phyloP scores from a whole-genome alignment of 371 early-diverging fungal species.

The Mortierella sp. region DNA sequence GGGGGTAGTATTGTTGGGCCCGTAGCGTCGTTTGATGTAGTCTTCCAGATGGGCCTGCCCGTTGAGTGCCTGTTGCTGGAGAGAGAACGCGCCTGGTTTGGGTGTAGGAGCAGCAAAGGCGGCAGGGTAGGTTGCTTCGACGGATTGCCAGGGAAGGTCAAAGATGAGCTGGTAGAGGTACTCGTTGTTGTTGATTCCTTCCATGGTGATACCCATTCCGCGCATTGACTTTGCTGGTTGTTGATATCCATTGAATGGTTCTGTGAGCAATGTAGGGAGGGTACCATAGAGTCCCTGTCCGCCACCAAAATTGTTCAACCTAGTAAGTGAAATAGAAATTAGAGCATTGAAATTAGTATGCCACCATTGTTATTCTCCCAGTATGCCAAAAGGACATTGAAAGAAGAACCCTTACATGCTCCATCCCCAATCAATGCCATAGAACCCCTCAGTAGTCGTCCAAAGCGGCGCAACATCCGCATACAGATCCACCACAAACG shows the following conservation, averaged over 20 bases:
- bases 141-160: constrained; percentile 49
- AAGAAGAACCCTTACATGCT: constrained; percentile 32
- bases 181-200: constrained; percentile 58
- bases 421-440: constrained; percentile 59
- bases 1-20: constrained; percentile 24
- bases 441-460: constrained; percentile 43
- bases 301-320: constrained; percentile 58
- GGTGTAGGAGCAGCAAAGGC: neutral
- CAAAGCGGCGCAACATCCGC: constrained; percentile 46
- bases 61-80: constrained; percentile 23
- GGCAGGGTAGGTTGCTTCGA: constrained; percentile 17
- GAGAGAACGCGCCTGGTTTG: neutral
- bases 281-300: constrained; percentile 49
- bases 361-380: neutral
- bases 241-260: constrained; percentile 42
- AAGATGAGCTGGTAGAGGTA: constrained; percentile 49
- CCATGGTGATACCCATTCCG: constrained; percentile 57
- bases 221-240: constrained; percentile 41
- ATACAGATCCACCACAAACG: constrained; percentile 52
- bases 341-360: neutral
- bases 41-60: constrained; percentile 29
- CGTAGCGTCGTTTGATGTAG: constrained; percentile 46
- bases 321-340: neutral
- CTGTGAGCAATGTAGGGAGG: constrained; percentile 37
- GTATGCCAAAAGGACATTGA: neutral